Evolutionary conservation across 768 basidiomycete genomes (phyloP), one percentile per base, ranked within the genome.

Genomic region (Amanita rimosa): DNA sequence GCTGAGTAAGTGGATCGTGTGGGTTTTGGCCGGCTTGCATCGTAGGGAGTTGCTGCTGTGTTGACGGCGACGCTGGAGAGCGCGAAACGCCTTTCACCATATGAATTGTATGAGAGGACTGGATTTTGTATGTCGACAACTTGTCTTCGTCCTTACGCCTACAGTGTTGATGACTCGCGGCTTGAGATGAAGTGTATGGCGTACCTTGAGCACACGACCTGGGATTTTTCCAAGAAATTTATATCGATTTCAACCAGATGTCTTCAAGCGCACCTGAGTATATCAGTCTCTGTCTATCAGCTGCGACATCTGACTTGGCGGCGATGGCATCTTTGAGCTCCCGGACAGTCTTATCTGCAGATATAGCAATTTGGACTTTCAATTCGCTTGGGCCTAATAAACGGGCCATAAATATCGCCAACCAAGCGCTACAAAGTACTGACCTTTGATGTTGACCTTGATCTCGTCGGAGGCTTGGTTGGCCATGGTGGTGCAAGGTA

Each of bases 21-120:
- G 81, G 81, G 60, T 90, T 90, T 71, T 95, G 89, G 2, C 93
- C 95, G 0, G 93, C 75, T 56, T 90, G 89, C 89, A 96, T 92
- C 8, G 76, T 74, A 13, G 93, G 92, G 16, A 91, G 68, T 29
- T 69, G 72, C 60, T 78, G 83, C n/a, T 75, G 66, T 0, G 76
- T 59, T 35, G 60, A 59, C 1, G 74, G 64, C 0, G 72, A 6
- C 1, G 50, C 22, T 0, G 57, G 59, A 7, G 78, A 61, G 6
- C 83, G 75, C 1, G 82, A 73, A 8, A 77, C 81, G 19, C 89
- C 87, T 62, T 94, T 95, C 57, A 93, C 93, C 87, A 92, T 91
- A 62, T 92, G 92, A 36, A 94, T 80, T 0, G 91, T 93, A 61
- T 96, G 88, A 3, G 77, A 73, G 0, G 84, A 78, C 59, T 89